A percentile compares a stretch with the other conserved stretches of the same genome.
Evolutionary conservation across 2,329 filamentous ascomycete genomes (phyloP).

Genomic region (Aspergillus versicolor): DNA sequence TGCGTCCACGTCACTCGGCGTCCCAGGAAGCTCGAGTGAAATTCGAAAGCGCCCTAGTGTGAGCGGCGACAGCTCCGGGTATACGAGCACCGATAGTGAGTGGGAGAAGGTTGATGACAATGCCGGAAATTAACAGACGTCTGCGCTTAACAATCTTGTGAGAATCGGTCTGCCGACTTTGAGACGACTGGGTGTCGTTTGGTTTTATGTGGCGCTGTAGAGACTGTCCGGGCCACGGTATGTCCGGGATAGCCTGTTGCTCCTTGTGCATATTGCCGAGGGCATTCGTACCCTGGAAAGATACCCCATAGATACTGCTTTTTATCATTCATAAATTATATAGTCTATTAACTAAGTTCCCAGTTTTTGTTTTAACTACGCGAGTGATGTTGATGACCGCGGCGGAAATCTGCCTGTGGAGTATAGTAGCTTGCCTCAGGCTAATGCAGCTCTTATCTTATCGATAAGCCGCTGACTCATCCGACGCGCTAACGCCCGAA

Average conservation of each 20-base stretch:
- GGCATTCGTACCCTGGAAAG: conserved; percentile 6
- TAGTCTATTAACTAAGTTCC: neutral
- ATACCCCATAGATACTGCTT: conserved; percentile 15
- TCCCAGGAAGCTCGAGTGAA: conserved; percentile 39
- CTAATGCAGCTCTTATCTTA: conserved; percentile 10
- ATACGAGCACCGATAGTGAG: conserved; percentile 84
- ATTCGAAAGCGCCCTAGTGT: conserved; percentile 47
- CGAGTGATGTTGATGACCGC: too few species aligned
- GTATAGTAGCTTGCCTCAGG: neutral
- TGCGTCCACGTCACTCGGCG: conserved; percentile 47
- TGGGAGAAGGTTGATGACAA: conserved; percentile 84
- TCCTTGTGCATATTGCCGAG: conserved; percentile 3
- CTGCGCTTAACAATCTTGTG: too few species aligned
- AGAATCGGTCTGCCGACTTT: too few species aligned
- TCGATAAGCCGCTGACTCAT: conserved; percentile 13
- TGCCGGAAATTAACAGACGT: neutral
- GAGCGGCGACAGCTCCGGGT: conserved; percentile 52
- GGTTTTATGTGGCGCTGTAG: too few species aligned
- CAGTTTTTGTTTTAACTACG: neutral
- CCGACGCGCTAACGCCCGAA: neutral
- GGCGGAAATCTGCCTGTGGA: too few species aligned
- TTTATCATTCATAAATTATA: neutral
- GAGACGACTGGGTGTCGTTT: too few species aligned
- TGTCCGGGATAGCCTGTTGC: neutral
- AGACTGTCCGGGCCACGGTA: too few species aligned